Percentiles rank a stretch among this genome's conserved stretches.
phyloP scores from a whole-genome alignment of 345 rosid genomes.

The Citrus glauca region DNA sequence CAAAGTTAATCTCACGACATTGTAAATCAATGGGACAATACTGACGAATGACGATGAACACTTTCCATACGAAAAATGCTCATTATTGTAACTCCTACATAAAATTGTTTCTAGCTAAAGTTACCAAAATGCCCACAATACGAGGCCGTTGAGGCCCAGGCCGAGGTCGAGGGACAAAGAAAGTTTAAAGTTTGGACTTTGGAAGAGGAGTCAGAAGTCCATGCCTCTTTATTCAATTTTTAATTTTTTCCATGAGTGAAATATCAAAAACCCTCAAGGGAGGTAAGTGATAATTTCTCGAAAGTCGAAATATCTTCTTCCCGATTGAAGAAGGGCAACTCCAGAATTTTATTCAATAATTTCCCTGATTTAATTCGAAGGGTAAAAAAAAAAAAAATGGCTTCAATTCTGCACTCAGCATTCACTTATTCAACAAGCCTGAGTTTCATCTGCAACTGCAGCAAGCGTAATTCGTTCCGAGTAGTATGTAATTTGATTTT shows the following conservation, averaged over 20 bases:
- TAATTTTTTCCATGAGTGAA: neutral
- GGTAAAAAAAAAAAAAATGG: conserved; percentile 5
- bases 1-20: no score
- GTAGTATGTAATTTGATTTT: conserved; percentile 22
- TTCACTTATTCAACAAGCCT: conserved; percentile 1
- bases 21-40: no score
- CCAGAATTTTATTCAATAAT: neutral
- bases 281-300: neutral
- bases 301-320: neutral
- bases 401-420: conserved; percentile 30
- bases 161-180: no score
- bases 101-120: no score
- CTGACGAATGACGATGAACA: no score
- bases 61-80: no score
- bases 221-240: neutral
- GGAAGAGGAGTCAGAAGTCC: neutral
- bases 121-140: no score
- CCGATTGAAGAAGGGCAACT: neutral
- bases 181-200: no score
- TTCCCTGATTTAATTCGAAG: neutral
- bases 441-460: conserved; percentile 6
- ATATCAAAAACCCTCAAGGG: neutral
- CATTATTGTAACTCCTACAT: no score
- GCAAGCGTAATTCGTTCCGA: conserved; percentile 13
- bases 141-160: no score